Conservation (phyloP, 2,329 filamentous ascomycete species). For the Clonostachys sp. region DNA sequence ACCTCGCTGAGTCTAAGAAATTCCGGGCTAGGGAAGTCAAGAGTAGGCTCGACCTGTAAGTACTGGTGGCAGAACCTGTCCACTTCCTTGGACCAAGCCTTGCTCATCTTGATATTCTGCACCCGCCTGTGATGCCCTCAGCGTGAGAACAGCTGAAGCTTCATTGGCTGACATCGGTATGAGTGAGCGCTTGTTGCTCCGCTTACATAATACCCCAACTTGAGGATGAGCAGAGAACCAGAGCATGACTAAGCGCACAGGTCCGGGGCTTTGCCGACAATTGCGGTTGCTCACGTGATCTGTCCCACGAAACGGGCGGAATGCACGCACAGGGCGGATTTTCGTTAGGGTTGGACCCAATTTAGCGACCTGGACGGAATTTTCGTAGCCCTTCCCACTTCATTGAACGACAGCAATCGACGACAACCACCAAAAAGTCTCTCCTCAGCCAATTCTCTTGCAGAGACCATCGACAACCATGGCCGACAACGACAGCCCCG, state of each 20-base stretch:
- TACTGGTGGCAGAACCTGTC: conserved; percentile 68
- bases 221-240: too few species aligned
- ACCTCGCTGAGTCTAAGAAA: conserved; percentile 55
- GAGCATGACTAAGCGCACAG: too few species aligned
- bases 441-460: conserved; percentile 21
- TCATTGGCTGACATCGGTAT: too few species aligned
- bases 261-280: too few species aligned
- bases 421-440: conserved; percentile 19
- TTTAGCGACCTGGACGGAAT: conserved; percentile 29
- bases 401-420: conserved; percentile 18
- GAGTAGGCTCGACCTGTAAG: conserved; percentile 64
- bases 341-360: conserved; percentile 41
- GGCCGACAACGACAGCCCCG: conserved; percentile 76
- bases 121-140: too few species aligned
- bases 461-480: conserved; percentile 62
- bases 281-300: too few species aligned
- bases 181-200: too few species aligned
- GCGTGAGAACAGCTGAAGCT: too few species aligned
- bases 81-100: conserved; percentile 12
- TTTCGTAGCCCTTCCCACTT: conserved; percentile 14
- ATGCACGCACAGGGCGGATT: conserved; percentile 1
- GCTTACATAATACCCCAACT: too few species aligned
- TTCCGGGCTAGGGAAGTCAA: conserved; percentile 58
- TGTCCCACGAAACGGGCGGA: background rate
- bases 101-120: background rate